These are phyloP conservation scores for Aureobasidium sp. DNA, from an alignment of 2,329 filamentous ascomycete species.

Conservation along the genomic window DNA sequence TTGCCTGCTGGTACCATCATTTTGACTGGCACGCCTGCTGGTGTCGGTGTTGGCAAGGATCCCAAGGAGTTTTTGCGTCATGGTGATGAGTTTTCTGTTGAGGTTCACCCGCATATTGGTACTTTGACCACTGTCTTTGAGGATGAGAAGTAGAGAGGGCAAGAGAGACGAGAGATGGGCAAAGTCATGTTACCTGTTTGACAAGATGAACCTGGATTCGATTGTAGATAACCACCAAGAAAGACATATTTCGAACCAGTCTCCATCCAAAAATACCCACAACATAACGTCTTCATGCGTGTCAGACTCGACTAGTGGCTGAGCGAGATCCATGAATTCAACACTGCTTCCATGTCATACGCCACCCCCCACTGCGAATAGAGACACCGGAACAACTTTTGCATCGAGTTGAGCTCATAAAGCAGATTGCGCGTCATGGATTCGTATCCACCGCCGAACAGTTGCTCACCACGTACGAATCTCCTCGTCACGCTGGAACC, in stretches of 20 bases:
- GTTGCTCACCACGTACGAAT: slow-evolving; percentile 31
- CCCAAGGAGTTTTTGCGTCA: slow-evolving; percentile 39
- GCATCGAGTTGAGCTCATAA: slow-evolving; percentile 44
- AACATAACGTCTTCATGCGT: too few species aligned
- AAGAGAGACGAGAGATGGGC: not conserved
- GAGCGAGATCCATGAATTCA: slow-evolving; percentile 39
- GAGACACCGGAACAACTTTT: slow-evolving; percentile 40
- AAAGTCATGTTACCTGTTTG: not conserved
- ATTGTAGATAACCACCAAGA: not conserved
- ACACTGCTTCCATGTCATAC: slow-evolving; percentile 39
- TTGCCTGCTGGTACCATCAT: slow-evolving; percentile 38
- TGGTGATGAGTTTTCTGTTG: slow-evolving; percentile 44
- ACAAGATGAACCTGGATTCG: not conserved
- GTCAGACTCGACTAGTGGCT: too few species aligned
- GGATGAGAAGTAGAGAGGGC: slow-evolving; percentile 22
- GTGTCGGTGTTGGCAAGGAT: slow-evolving; percentile 35
- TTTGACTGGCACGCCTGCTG: slow-evolving; percentile 39
- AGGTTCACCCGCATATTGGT: slow-evolving; percentile 44
- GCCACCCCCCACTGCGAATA: slow-evolving; percentile 42
- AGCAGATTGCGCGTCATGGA: slow-evolving; percentile 34
- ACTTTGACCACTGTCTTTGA: slow-evolving; percentile 42
- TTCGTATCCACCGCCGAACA: slow-evolving; percentile 22
- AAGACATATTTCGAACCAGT: not conserved
- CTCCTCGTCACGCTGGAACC: slow-evolving; percentile 33
- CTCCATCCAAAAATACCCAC: too few species aligned